Evolutionary conservation across 257 asterid genomes (phyloP).

Genomic region (Ballota nigra): DNA sequence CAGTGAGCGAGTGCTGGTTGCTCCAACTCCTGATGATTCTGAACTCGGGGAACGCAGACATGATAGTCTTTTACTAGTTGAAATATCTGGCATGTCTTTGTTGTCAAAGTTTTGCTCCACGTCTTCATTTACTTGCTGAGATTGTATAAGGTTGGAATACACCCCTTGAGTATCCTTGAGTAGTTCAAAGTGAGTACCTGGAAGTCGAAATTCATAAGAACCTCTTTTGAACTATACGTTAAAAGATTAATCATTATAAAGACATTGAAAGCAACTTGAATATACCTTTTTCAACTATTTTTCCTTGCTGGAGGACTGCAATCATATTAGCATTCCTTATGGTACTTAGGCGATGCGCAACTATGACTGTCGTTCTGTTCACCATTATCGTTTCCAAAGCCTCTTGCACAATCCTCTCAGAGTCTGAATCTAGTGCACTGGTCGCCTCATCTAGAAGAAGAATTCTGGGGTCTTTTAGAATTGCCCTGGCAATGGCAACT

Average conservation of each 20-base stretch:
- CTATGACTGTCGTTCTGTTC: conserved; percentile 46
- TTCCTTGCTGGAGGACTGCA: conserved; percentile 47
- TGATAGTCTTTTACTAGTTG: conserved; percentile 43
- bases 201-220: not conserved
- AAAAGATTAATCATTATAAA: not conserved
- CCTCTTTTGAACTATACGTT: not conserved
- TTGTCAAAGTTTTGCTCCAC: conserved; percentile 20
- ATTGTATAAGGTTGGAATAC: conserved; percentile 37
- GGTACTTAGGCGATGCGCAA: conserved; percentile 55
- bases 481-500: conserved; percentile 57
- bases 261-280: not conserved
- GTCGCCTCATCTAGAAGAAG: conserved; percentile 62
- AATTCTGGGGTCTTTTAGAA: conserved; percentile 47
- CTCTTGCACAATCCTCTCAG: conserved; percentile 48
- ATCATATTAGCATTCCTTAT: conserved; percentile 42
- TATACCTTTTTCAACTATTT: conserved; percentile 45
- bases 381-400: conserved; percentile 47
- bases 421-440: conserved; percentile 55
- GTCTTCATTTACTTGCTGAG: conserved; percentile 31
- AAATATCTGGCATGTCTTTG: conserved; percentile 24
- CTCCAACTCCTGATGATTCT: conserved; percentile 38
- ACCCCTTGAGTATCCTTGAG: conserved; percentile 40
- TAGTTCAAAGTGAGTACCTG: conserved; percentile 42
- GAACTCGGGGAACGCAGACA: conserved; percentile 42
- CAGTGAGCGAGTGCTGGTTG: conserved; percentile 31